Evolutionary conservation across 1,284 basidiomycete genomes (phyloP).

Genomic region (Nidula niveotomentosa): DNA sequence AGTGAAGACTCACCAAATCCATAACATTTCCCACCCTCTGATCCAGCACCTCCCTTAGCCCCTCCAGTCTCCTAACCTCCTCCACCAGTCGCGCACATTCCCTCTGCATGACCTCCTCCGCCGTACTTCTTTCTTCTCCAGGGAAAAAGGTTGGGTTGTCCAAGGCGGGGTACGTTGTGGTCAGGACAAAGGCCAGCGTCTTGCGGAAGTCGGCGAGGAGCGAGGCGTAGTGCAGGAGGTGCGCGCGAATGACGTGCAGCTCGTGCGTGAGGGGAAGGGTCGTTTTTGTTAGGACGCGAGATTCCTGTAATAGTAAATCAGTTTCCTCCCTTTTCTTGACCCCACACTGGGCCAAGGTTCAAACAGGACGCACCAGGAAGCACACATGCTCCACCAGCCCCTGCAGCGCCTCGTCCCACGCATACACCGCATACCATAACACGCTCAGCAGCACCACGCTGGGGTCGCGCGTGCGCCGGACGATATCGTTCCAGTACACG

Average conservation of each 20-base stretch:
- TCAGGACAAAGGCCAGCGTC: conserved; percentile 41
- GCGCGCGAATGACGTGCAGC: conserved; percentile 51
- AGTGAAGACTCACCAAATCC: conserved; percentile 37
- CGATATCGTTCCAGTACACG: conserved; percentile 57
- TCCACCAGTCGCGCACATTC: conserved; percentile 43
- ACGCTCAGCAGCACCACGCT: conserved; percentile 49
- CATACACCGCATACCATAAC: conserved; percentile 55
- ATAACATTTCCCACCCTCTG: conserved; percentile 52
- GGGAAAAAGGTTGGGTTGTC: conserved; percentile 1
- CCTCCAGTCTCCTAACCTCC: conserved; percentile 46
- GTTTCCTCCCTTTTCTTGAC: not conserved
- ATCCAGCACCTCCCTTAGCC: conserved; percentile 41
- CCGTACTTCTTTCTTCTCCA: conserved; percentile 9
- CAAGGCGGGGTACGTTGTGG: conserved; percentile 44
- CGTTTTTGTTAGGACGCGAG: conserved; percentile 32
- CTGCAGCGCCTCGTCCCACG: conserved; percentile 57
- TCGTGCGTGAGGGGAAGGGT: conserved; percentile 44
- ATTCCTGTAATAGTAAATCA: conserved; percentile 32
- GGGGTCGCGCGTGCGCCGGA: conserved; percentile 39
- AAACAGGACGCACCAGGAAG: conserved; percentile 26
- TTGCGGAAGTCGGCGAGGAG: conserved; percentile 51
- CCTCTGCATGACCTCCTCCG: conserved; percentile 11
- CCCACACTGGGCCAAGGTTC: not conserved
- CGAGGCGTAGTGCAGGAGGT: conserved; percentile 49
- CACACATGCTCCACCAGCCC: conserved; percentile 42